Conservation (phyloP, 2,329 filamentous ascomycete genomes). For the Thielaviopsis euricoi region DNA sequence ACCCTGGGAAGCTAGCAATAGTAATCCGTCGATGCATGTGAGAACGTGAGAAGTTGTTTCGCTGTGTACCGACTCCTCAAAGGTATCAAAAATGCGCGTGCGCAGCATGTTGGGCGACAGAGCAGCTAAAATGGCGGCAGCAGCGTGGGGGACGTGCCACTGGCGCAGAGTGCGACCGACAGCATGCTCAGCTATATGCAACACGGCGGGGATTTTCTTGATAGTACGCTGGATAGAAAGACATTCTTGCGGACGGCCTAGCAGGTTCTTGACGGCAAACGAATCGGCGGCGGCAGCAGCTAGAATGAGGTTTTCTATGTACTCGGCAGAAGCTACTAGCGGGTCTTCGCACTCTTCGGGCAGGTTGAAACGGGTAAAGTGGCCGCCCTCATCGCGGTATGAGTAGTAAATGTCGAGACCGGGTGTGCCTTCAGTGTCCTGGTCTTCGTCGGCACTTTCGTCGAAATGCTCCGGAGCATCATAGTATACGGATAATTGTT, state of each 20-base stretch:
- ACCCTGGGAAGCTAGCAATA: not conserved
- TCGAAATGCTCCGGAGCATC: not conserved
- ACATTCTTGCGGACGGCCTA: not conserved
- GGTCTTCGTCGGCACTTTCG: not conserved
- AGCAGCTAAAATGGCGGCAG: not conserved
- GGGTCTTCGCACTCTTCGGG: not conserved
- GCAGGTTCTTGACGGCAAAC: not conserved
- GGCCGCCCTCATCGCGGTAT: constrained; percentile 1
- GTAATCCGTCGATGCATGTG: not conserved
- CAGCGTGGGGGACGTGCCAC: not conserved
- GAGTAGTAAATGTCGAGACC: constrained; percentile 4
- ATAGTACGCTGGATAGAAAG: not conserved
- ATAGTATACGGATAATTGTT: constrained; percentile 4
- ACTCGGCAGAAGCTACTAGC: not conserved
- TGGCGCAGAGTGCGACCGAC: not conserved
- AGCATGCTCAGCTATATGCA: not conserved
- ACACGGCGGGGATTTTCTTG: not conserved
- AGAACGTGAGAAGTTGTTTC: not conserved
- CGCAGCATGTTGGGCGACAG: not conserved
- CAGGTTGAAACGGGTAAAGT: constrained; percentile 1
- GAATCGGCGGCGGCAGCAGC: not conserved
- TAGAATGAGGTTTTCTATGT: not conserved
- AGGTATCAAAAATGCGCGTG: not conserved
- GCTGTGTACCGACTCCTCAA: not conserved
- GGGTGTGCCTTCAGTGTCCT: not conserved